These are phyloP conservation scores for Oryza rufipogon DNA, from an alignment of 176 grass and related monocot species.

Conservation along the genomic window DNA sequence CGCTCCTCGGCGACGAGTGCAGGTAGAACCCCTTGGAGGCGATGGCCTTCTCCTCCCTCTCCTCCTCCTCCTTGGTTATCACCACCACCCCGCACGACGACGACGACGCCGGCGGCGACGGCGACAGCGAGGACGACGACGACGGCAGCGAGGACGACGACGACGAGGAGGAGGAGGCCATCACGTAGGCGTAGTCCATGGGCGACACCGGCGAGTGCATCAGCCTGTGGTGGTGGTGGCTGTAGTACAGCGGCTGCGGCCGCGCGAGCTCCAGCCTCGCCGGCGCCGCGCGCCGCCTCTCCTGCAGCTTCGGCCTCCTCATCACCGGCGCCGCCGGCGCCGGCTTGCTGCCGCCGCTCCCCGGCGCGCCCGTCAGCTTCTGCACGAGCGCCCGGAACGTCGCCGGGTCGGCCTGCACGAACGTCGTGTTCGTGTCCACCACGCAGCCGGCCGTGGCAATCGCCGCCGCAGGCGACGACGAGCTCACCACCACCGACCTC, in stretches of 20 bases:
- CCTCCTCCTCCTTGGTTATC: conserved; percentile 62
- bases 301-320: conserved; percentile 79
- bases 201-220: conserved; percentile 68
- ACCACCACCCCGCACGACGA: conserved; percentile 52
- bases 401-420: conserved; percentile 67
- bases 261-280: conserved; percentile 62
- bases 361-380: conserved; percentile 60
- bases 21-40: conserved; percentile 81
- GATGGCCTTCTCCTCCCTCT: conserved; percentile 78
- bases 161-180: conserved; percentile 32
- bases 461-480: background rate
- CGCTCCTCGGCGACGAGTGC: conserved; percentile 59
- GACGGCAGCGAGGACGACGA: conserved; percentile 5
- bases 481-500: conserved; percentile 14
- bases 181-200: conserved; percentile 49
- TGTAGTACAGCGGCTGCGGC: conserved; percentile 46
- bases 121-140: conserved; percentile 27
- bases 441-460: background rate
- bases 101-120: conserved; percentile 48
- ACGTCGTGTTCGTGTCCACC: conserved; percentile 58
- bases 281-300: conserved; percentile 59
- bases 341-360: background rate
- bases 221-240: conserved; percentile 19
- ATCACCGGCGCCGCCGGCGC: background rate
- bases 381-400: conserved; percentile 79